Conservation (phyloP, 352 stramenopile species). For the Globisporangium apiculatum region DNA sequence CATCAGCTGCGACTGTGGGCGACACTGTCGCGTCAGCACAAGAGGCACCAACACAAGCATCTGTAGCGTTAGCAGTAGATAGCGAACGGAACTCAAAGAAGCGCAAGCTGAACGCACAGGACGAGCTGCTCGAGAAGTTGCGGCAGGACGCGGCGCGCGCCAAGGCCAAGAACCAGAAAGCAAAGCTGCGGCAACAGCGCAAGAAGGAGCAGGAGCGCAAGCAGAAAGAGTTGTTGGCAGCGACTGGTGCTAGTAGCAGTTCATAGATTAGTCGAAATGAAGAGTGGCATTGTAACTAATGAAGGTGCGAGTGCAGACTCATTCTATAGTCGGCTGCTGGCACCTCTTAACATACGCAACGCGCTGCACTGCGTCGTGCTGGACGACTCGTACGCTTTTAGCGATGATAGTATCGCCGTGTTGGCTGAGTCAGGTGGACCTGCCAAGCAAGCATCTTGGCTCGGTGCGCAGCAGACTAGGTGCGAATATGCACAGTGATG, state of each 20-base stretch:
- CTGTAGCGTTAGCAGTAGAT: neutral
- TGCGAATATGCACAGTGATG: too few species aligned
- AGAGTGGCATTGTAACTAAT: too few species aligned
- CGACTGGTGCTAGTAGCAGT: neutral
- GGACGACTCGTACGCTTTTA: too few species aligned
- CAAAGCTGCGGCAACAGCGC: constrained; percentile 62
- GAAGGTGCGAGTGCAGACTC: too few species aligned
- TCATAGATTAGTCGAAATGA: too few species aligned
- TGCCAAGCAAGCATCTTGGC: too few species aligned
- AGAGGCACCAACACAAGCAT: neutral
- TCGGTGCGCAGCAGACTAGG: too few species aligned
- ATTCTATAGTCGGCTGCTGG: too few species aligned
- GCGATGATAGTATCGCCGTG: too few species aligned
- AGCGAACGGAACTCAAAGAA: constrained; percentile 25
- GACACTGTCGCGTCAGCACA: neutral
- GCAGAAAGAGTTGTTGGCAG: constrained; percentile 8
- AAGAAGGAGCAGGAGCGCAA: constrained; percentile 63
- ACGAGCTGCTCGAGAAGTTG: constrained; percentile 62
- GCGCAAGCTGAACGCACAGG: constrained; percentile 57
- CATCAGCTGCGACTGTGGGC: neutral
- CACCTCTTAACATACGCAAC: too few species aligned
- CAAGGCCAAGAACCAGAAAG: constrained; percentile 72
- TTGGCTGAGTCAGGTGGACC: too few species aligned
- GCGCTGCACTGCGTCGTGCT: too few species aligned
- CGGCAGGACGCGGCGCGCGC: constrained; percentile 53